Evolutionary conservation across 805 yeast genomes (phyloP), one percentile per base, ranked within the genome.

Genomic region (Zygosaccharomyces bisporus): DNA sequence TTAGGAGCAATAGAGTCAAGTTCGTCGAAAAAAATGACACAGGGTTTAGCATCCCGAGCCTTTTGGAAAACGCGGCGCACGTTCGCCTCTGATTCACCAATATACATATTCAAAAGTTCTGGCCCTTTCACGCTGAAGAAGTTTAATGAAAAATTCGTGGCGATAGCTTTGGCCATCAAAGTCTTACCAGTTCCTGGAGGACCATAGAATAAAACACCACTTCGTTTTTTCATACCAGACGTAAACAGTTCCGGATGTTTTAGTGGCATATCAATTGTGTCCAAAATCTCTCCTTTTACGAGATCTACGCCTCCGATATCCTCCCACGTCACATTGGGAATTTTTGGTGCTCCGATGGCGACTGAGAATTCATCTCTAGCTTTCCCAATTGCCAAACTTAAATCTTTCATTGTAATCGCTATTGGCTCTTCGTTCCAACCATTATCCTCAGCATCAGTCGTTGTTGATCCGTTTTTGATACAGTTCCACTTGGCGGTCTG

Each of bases 161-260:
- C 99, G 54, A 93, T 93, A 0, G 98, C 98, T 64, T 93, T 93
- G 9, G 99, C 99, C 47, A 93, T 72, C 21, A 93, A 71, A 0
- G 99, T 93, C 62, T 93, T 93, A 55, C 99, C 99, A 0, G 99
- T 93, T 18, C 99, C 99, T 0, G 99, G 99, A 0, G 99, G 99
- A 0, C 99, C 99, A 67, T 93, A 93, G 63, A 93, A 89, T 51
- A 93, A 68, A 30, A 93, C 86, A 39, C 99, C 99, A 58, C 95
- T 83, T 65, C 99, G 76, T 61, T 91, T 91, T 64, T 93, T 91
- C 61, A 93, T 77, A 0, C 98, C 98, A 36, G 81, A 81, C 40
- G 81, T 76, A 66, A 91, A 91, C 45, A 93, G 69, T 53, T 88
- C 95, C 0, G 98, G 98, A 61, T 86, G 90, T 57, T 86, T 88